A percentile compares a stretch with the other conserved stretches of the same genome.
These are phyloP conservation scores for Dimargaris cristalligena DNA, from an alignment of 192 early-diverging fungal species.

Conservation along the genomic window DNA sequence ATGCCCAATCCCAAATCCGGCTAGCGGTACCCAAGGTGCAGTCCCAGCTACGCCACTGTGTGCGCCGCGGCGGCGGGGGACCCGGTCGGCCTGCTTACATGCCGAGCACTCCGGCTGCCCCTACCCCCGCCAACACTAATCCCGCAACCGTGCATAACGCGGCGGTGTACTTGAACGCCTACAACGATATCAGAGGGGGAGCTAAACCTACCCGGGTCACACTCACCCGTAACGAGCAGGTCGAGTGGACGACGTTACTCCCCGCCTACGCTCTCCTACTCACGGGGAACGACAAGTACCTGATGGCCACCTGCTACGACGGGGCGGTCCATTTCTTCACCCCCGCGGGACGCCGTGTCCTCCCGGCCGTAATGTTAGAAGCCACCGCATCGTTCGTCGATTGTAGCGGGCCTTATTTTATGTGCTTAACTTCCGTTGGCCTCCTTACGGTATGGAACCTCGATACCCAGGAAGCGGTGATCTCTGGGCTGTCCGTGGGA, in stretches of 20 bases:
- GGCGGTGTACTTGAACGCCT: background rate
- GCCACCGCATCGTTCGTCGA: conserved; percentile 38
- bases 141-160: too few relatives aligned
- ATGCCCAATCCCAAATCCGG: conserved; percentile 10
- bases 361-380: conserved; percentile 48
- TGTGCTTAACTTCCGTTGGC: conserved; percentile 46
- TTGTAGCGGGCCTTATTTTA: conserved; percentile 36
- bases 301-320: conserved; percentile 47
- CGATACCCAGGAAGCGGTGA: conserved; percentile 21
- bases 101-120: too few relatives aligned
- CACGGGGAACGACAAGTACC: conserved; percentile 36
- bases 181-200: conserved; percentile 2
- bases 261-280: conserved; percentile 38
- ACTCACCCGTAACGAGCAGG: conserved; percentile 25
- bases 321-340: conserved; percentile 46
- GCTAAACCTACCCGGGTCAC: conserved; percentile 23
- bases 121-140: too few relatives aligned
- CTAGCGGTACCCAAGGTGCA: conserved; percentile 4
- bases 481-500: conserved; percentile 40
- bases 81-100: too few relatives aligned
- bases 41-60: background rate
- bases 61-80: too few relatives aligned
- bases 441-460: conserved; percentile 56
- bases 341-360: conserved; percentile 46
- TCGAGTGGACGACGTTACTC: conserved; percentile 43